Evolutionary conservation across 495 filamentous ascomycete species (phyloP), one percentile per base, ranked within the genome.

Genomic region (Penicillium diatomitis): DNA sequence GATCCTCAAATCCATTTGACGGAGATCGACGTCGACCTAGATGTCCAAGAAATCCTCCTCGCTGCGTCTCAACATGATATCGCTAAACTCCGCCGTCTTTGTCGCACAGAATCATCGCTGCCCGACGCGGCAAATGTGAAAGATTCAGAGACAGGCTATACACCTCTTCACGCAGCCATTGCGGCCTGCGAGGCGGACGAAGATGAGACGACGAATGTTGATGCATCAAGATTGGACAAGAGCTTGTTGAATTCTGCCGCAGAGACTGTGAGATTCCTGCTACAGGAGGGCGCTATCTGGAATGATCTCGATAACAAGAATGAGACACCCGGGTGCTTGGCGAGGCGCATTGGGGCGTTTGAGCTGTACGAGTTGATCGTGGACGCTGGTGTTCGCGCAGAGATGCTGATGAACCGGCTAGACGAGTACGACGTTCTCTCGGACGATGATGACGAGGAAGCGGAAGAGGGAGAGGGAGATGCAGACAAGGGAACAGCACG

Each of bases 251-350:
- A 84, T 39, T 70, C 71, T 8, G 68, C 85, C 78, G 39, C 74
- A 35, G 72, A 81, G 44, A 88, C 84, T 0, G 75, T 96, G 10
- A 76, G 76, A 46, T 79, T 94, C 55, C 72, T 98, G 28, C 72
- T 98, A 44, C 73, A 89, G 56, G 81, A 87, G 60, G 92, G 92
- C 3, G 94, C 87, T 4, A 96, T 97, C 47, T 98, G 92, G 92
- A 98, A 98, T 67, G 90, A 95, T 64, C 71, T 98, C 3, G 88
- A 97, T 56, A 67, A 72, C 35, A 81, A 86, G 39, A 76, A 85
- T 48, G 90, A 97, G 75, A 98, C 94, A 9, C 91, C 92, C 0
- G 92, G 88, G 2, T 97, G 94, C 68, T 59, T 96, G 11, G 92
- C 92, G 8, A 70, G 71, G 36, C 71, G 89, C 32, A 67, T 95